Evolutionary conservation across 768 basidiomycete species (phyloP), one percentile per base, ranked within the genome.

Genomic region (Boletellus ananas): DNA sequence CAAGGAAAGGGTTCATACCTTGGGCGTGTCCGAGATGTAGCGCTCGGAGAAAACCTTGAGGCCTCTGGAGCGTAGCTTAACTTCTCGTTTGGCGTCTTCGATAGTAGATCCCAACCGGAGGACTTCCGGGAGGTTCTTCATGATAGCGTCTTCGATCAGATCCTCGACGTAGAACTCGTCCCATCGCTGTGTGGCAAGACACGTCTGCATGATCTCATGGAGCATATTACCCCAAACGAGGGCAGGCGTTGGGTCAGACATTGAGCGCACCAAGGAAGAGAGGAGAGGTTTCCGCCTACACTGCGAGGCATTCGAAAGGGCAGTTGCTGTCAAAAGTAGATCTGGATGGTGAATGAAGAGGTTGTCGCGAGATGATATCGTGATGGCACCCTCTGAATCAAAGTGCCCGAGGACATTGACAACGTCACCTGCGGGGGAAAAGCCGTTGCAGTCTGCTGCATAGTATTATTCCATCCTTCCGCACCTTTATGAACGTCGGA

Each of bases 171-270:
- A 87, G 14, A 61, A 58, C 35, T 80, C 73, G 35, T 83, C 83
- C 88, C 88, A 92, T 17, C 69, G 69, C 6, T 73, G 70, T 39
- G 78, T 74, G 20, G 63, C 66, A 45, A 98, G 72, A 57, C 90
- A 93, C 0, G 76, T 71, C 63, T 98, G 94, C 73, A 96, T 81
- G 31, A 97, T 84, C 56, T 92, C 85, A 59, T 99, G 96, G 6
- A 96, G 77, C 68, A 98, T 83, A 58, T 87, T 96, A 34, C 96
- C 96, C 83, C 93, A 97, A 0, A 95, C 74, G 11, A 90, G 74
- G 6, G 85, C 75, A 2, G 87, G 84, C 0, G 84, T 81, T 13
- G 71, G 69, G 52, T 85, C 83, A 6, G 77, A 79, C 0, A 76
- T 71, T 0, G 82, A 78, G 34, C 79, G 81, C 37, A 86, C 68